Conservation (phyloP, 1,284 basidiomycete genomes). For the Golubevia sp. region DNA sequence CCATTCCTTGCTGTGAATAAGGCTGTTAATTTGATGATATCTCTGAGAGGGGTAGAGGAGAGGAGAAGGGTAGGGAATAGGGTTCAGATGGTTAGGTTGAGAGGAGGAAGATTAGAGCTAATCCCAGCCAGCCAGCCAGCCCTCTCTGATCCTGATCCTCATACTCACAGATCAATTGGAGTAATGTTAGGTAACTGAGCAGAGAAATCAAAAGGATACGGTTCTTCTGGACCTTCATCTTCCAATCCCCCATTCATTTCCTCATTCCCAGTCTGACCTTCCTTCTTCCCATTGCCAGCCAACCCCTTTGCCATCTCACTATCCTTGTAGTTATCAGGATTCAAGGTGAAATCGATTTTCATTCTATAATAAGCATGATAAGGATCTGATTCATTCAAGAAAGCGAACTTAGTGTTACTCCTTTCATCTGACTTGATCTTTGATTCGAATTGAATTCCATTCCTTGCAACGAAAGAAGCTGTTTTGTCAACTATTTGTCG, state of each 20-base stretch:
- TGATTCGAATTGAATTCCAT: conserved; percentile 50
- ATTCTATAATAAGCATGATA: conserved; percentile 55
- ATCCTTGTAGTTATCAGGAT: conserved; percentile 16
- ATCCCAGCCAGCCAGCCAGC: background rate
- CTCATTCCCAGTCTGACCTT: conserved; percentile 59
- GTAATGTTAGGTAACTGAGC: conserved; percentile 87
- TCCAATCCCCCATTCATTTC: conserved; percentile 64
- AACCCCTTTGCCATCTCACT: conserved; percentile 6
- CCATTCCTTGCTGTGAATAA: conserved; percentile 93
- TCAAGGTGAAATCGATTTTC: conserved; percentile 34
- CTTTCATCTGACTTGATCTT: conserved; percentile 47
- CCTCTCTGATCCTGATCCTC: background rate
- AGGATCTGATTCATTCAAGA: conserved; percentile 43
- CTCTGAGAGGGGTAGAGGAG: conserved; percentile 23
- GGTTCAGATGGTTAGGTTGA: background rate
- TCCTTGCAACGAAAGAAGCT: conserved; percentile 79
- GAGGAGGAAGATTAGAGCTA: background rate
- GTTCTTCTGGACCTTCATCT: conserved; percentile 69
- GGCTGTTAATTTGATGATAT: conserved; percentile 74
- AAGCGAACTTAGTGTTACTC: conserved; percentile 49
- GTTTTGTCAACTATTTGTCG: conserved; percentile 94
- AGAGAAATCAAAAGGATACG: conserved; percentile 81
- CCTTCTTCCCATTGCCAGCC: conserved; percentile 35
- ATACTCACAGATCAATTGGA: conserved; percentile 81
- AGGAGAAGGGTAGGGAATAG: conserved; percentile 58